Percentiles rank a stretch among this genome's conserved stretches.
Conservation (phyloP, 2,329 filamentous ascomycete genomes). For the Camillea tinctor region DNA sequence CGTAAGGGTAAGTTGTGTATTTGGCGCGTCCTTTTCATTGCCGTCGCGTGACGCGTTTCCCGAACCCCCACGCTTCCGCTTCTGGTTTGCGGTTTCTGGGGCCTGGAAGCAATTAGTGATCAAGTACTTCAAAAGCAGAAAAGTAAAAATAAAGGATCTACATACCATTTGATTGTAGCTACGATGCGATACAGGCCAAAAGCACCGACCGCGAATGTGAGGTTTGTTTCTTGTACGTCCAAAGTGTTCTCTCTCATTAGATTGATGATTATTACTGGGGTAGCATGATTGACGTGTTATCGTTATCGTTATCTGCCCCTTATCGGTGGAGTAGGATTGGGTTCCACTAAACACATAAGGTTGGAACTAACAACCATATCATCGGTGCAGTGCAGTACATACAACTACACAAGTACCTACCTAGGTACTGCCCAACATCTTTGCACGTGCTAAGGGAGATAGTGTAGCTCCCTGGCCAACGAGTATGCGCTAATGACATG, state of each 20-base stretch:
- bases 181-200: not conserved
- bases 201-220: not conserved
- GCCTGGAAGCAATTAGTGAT: slow-evolving; percentile 15
- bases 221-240: not conserved
- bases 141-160: too few species aligned
- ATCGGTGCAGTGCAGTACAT: too few species aligned
- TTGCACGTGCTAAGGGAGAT: not conserved
- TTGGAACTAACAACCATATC: too few species aligned
- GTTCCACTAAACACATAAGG: too few species aligned
- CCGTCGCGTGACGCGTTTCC: slow-evolving; percentile 40
- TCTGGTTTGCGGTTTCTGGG: slow-evolving; percentile 32
- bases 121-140: not conserved
- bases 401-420: not conserved
- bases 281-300: too few species aligned
- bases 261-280: not conserved
- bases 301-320: too few species aligned
- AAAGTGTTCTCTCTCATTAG: not conserved
- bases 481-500: slow-evolving; percentile 12
- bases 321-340: too few species aligned
- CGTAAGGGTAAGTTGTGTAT: slow-evolving; percentile 17
- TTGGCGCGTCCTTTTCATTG: slow-evolving; percentile 25
- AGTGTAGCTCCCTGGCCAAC: slow-evolving; percentile 13
- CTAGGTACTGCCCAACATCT: not conserved
- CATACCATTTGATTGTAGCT: not conserved
- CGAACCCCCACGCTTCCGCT: slow-evolving; percentile 45